A percentile compares a stretch with the other conserved stretches of the same genome.
phyloP scores from a whole-genome alignment of 2,329 filamentous ascomycete genomes.

The Ambrosiella beaveri region DNA sequence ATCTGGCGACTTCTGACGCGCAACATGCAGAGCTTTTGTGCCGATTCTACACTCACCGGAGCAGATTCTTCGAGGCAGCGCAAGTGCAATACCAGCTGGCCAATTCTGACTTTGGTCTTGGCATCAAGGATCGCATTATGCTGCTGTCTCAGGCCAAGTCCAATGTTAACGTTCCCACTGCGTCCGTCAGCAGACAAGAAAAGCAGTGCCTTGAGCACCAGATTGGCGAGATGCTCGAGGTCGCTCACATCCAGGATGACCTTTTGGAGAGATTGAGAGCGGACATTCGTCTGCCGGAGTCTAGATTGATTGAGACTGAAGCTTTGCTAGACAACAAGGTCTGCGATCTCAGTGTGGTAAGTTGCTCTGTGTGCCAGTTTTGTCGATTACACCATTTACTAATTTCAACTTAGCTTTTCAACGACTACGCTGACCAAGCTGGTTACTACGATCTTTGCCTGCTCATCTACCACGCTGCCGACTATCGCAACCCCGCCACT shows the following conservation, averaged over 20 bases:
- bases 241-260: conserved; percentile 91
- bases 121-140: conserved; percentile 72
- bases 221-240: conserved; percentile 71
- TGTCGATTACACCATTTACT: conserved; percentile 10
- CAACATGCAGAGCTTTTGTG: conserved; percentile 81
- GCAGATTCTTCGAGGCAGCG: conserved; percentile 72
- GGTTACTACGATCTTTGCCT: conserved; percentile 89
- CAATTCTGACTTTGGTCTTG: conserved; percentile 60
- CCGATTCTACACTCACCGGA: conserved; percentile 75
- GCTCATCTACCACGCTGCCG: conserved; percentile 77
- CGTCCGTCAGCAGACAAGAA: conserved; percentile 58
- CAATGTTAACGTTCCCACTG: conserved; percentile 71
- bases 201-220: conserved; percentile 75
- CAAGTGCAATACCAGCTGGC: conserved; percentile 72
- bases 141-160: conserved; percentile 82
- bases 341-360: conserved; percentile 56
- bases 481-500: conserved; percentile 74
- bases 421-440: conserved; percentile 76
- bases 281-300: conserved; percentile 50
- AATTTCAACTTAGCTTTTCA: conserved; percentile 52
- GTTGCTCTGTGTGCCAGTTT: conserved; percentile 18
- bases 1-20: conserved; percentile 53
- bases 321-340: conserved; percentile 61
- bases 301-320: conserved; percentile 47
- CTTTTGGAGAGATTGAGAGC: conserved; percentile 59